phyloP scores from a whole-genome alignment of 1,284 basidiomycete species.

The Austroboletus novae-zelandiae region DNA sequence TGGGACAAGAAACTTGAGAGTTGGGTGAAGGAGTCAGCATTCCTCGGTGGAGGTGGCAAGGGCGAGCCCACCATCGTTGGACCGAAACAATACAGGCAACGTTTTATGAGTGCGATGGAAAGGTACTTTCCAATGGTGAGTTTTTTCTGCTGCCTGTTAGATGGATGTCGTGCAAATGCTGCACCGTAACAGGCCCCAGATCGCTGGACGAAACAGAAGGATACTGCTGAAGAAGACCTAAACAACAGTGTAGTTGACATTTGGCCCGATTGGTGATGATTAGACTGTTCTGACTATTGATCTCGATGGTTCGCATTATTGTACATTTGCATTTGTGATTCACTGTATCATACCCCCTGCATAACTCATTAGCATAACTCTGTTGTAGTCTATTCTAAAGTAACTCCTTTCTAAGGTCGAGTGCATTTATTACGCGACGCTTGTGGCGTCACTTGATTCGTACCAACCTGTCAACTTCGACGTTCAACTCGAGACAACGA shows the following conservation, averaged over 20 bases:
- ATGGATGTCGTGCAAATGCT: conserved; percentile 6
- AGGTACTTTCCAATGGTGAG: conserved; percentile 83
- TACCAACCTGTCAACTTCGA: not conserved
- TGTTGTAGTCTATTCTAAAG: conserved; percentile 15
- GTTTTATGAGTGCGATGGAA: conserved; percentile 92
- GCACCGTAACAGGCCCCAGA: conserved; percentile 62
- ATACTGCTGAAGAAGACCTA: conserved; percentile 68
- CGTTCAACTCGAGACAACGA: conserved; percentile 31
- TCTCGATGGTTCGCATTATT: not conserved
- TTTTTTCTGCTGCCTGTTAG: not conserved
- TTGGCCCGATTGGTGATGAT: conserved; percentile 50
- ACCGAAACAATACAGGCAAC: conserved; percentile 79
- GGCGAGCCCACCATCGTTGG: conserved; percentile 94
- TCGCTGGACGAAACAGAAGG: conserved; percentile 83
- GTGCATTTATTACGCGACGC: not conserved
- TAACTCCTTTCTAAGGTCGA: not conserved
- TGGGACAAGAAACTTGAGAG: conserved; percentile 99
- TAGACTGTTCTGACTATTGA: not conserved
- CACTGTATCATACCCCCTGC: conserved; percentile 21
- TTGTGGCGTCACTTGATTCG: conserved; percentile 9
- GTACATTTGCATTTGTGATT: conserved; percentile 8
- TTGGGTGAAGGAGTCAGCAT: conserved; percentile 94
- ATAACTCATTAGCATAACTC: conserved; percentile 15
- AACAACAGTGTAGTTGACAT: conserved; percentile 48
- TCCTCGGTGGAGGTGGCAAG: conserved; percentile 76